Evolutionary conservation across 176 grass and related monocot genomes (phyloP).

Genomic region (Alopecurus myosuroides): DNA sequence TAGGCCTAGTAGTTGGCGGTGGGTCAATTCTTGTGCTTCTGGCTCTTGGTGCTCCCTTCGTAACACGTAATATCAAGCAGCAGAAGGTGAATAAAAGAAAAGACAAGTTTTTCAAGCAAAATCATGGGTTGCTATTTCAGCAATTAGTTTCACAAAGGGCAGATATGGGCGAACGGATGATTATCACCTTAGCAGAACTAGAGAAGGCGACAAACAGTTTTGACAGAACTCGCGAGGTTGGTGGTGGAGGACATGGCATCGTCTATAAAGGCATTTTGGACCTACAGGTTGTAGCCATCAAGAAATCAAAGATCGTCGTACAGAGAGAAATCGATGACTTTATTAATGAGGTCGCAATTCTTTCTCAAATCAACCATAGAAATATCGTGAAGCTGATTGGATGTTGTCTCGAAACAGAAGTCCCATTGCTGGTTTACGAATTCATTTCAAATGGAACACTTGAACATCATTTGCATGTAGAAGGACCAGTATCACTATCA

Average conservation of each 20-base stretch:
- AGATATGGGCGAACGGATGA: slow-evolving; percentile 49
- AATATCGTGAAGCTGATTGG: slow-evolving; percentile 51
- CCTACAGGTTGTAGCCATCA: slow-evolving; percentile 47
- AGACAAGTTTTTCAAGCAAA: slow-evolving; percentile 49
- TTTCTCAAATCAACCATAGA: slow-evolving; percentile 51
- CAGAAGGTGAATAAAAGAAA: background rate
- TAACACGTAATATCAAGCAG: slow-evolving; percentile 30
- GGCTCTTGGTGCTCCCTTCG: slow-evolving; percentile 12
- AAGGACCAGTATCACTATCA: background rate
- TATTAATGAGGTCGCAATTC: slow-evolving; percentile 53
- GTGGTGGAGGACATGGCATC: slow-evolving; percentile 44
- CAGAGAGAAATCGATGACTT: slow-evolving; percentile 55
- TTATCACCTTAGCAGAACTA: slow-evolving; percentile 37
- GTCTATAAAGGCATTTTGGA: slow-evolving; percentile 57
- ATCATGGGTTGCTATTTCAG: slow-evolving; percentile 39
- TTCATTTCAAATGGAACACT: slow-evolving; percentile 62
- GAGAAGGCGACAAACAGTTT: slow-evolving; percentile 52
- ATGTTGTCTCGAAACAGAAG: slow-evolving; percentile 57
- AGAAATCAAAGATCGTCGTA: slow-evolving; percentile 49
- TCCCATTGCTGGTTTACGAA: slow-evolving; percentile 51
- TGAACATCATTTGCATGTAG: slow-evolving; percentile 33
- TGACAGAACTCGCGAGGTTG: slow-evolving; percentile 28
- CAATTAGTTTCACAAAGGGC: slow-evolving; percentile 32
- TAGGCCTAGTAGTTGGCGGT: slow-evolving; percentile 21
- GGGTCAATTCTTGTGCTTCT: slow-evolving; percentile 22